phyloP scores from a whole-genome alignment of 192 early-diverging fungal species.

The Backusella morwellensis region DNA sequence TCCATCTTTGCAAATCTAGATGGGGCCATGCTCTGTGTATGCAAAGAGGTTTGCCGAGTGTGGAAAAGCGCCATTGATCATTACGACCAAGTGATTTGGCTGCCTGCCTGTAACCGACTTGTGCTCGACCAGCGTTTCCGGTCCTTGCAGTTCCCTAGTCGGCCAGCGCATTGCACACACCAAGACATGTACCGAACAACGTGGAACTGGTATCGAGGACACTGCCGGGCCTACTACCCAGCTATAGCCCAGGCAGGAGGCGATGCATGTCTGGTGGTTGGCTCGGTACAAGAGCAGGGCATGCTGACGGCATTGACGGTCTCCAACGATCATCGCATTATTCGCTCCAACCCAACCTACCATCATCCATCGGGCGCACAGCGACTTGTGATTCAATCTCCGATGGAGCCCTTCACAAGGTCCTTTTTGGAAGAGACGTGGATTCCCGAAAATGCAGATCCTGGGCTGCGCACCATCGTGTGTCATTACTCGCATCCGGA shows the following conservation, averaged over 20 bases:
- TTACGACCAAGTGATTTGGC: conserved; percentile 35
- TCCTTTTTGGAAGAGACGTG: conserved; percentile 13
- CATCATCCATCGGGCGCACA: background rate
- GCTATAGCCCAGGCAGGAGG: background rate
- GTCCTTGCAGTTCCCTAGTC: conserved; percentile 27
- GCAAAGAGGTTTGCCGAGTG: conserved; percentile 20
- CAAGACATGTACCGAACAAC: conserved; percentile 42
- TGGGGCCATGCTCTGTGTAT: conserved; percentile 23
- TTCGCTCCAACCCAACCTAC: conserved; percentile 12
- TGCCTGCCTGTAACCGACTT: background rate
- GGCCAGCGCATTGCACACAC: conserved; percentile 23
- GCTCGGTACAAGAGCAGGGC: conserved; percentile 25
- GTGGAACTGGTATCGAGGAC: conserved; percentile 43
- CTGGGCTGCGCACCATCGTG: conserved; percentile 21
- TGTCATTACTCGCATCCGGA: conserved; percentile 41
- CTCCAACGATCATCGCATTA: background rate
- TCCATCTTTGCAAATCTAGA: conserved; percentile 32
- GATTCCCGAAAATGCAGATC: conserved; percentile 2
- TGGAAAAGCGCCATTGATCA: conserved; percentile 27
- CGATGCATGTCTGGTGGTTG: conserved; percentile 15
- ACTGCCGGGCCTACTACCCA: conserved; percentile 38
- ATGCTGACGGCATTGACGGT: conserved; percentile 1
- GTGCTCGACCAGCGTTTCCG: conserved; percentile 21
- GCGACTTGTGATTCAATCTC: conserved; percentile 9
- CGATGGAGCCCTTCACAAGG: background rate